Base-by-base conservation (phyloP, 2,329 filamentous ascomycete genomes). In the Magnaporthiopsis rhizophila region DNA sequence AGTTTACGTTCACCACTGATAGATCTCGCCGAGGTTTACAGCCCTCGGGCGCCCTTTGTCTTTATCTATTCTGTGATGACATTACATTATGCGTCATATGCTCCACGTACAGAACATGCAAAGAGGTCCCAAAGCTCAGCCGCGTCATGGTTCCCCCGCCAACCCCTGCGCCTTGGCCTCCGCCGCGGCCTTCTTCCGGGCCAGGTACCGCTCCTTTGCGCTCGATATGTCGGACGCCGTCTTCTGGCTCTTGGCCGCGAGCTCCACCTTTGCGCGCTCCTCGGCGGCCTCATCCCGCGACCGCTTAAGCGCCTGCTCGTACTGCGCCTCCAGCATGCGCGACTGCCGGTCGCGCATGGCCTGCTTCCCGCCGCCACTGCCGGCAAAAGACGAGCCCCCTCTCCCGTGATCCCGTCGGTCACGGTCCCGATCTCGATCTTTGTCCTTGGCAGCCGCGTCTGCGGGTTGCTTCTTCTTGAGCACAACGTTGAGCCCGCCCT, bases 141-240 rank as follows among this genome's bases (percentile, higher is more conserved):
- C 15, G 6, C 45, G n/a, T 62, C 53, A 53, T 28, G 45, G 38
- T 9, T 72, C 72, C 24, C 65, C 74, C 21, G 68, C 67, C 11
- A 38, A 13, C 13, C 75, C 79, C 66, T 79, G 81, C 72, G 81
- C 85, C 75, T 87, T 87, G 13, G 83, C 87, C 72, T 89, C 88
- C 66, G 89, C 90, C 0, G 87, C 89, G 65, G 90, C 89, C 70
- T 80, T 82, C 78, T 93, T 94, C 72, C 91, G 81, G 64, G 89
- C 89, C 64, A 95, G 79, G 74, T 93, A 95, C 69, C 91, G 81
- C 76, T 93, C 91, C 74, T 86, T 90, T 1, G 91, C 91, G 71
- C 89, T 89, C 71, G 84, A 88, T 67, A 94, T 89, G 62, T 94
- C 90, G 24, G 80, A 79, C 61, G 87, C 86, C 0, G 90, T 94